A percentile compares a stretch with the other conserved stretches of the same genome.
Evolutionary conservation across 805 yeast genomes (phyloP).

Genomic region (Candida awuae): DNA sequence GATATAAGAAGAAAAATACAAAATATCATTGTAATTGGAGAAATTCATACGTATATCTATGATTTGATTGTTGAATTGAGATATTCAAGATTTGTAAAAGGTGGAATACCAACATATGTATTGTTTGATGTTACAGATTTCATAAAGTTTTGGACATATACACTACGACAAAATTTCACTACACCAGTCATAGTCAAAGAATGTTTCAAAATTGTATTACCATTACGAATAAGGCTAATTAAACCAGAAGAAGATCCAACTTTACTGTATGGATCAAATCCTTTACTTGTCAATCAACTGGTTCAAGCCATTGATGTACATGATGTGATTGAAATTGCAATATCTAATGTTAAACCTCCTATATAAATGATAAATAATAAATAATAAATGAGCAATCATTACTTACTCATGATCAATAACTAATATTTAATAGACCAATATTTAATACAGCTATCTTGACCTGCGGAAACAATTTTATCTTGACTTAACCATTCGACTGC

Average conservation of each 20-base stretch:
- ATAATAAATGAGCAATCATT: slow-evolving; percentile 2
- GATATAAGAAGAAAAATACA: slow-evolving; percentile 3
- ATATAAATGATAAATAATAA: slow-evolving; percentile 28
- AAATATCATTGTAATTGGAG: slow-evolving; percentile 32
- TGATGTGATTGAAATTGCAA: slow-evolving; percentile 43
- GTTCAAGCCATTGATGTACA: slow-evolving; percentile 39
- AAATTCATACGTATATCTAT: slow-evolving; percentile 45
- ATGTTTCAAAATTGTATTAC: slow-evolving; percentile 42
- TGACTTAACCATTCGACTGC: slow-evolving; percentile 59
- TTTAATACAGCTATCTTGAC: slow-evolving; percentile 76
- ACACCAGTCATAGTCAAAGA: slow-evolving; percentile 46
- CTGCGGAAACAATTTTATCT: slow-evolving; percentile 54
- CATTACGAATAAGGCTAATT: slow-evolving; percentile 34
- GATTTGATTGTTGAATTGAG: slow-evolving; percentile 48
- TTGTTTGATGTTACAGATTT: slow-evolving; percentile 35
- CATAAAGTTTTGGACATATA: slow-evolving; percentile 34
- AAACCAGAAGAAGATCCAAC: slow-evolving; percentile 42
- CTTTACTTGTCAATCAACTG: slow-evolving; percentile 33
- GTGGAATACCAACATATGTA: slow-evolving; percentile 45
- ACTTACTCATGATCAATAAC: too few species aligned
- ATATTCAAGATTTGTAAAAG: slow-evolving; percentile 44
- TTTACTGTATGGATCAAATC: slow-evolving; percentile 49
- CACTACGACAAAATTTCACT: slow-evolving; percentile 35
- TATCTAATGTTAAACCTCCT: slow-evolving; percentile 46
- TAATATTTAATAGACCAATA: slow-evolving; percentile 46